Conservation (phyloP, 2,329 filamentous ascomycete species). For the Stemphylium vesicarium region DNA sequence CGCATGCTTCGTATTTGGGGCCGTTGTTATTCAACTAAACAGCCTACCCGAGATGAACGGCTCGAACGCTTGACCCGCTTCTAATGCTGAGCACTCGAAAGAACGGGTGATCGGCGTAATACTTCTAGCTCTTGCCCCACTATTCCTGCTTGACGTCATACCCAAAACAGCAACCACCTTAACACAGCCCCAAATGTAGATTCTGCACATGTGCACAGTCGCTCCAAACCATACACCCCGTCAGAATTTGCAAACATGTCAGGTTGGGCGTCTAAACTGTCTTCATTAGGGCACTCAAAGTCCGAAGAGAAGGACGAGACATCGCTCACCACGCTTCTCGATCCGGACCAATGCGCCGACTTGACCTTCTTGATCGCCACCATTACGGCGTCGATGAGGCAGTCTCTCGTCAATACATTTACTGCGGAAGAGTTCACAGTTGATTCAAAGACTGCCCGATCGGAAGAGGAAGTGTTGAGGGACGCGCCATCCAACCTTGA, state of each 20-base stretch:
- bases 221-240: neutral
- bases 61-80: neutral
- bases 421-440: conserved; percentile 35
- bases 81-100: conserved; percentile 2
- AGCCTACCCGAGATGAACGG: neutral
- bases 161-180: conserved; percentile 14
- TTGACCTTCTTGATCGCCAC: conserved; percentile 57
- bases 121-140: conserved; percentile 15
- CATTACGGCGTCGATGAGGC: conserved; percentile 56
- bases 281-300: conserved; percentile 44
- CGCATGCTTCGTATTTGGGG: too few relatives aligned
- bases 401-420: conserved; percentile 53
- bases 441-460: conserved; percentile 22
- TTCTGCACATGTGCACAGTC: conserved; percentile 1
- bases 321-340: conserved; percentile 55
- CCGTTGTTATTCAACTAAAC: too few relatives aligned
- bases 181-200: neutral
- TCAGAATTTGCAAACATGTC: conserved; percentile 24
- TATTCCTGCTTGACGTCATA: conserved; percentile 26
- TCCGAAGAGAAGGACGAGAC: conserved; percentile 38
- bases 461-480: conserved; percentile 31
- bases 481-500: conserved; percentile 32
- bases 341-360: conserved; percentile 53
- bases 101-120: neutral
- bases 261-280: conserved; percentile 41